Conservation (phyloP, 768 basidiomycete species). For the Collybiopsis confluens region DNA sequence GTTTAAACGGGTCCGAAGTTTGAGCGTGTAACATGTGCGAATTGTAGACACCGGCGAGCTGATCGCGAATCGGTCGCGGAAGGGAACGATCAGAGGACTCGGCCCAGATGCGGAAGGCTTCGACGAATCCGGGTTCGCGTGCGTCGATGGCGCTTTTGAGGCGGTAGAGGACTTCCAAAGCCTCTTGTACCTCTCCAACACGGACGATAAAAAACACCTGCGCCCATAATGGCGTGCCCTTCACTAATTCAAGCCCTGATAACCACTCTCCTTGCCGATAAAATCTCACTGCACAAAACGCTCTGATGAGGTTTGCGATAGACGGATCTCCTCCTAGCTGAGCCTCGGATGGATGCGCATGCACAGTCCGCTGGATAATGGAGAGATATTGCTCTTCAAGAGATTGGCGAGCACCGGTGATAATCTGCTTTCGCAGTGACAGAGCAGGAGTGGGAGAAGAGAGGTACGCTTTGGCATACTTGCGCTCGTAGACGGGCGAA, state of each 20-base stretch:
- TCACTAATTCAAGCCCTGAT: conserved; percentile 82
- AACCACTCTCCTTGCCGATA: conserved; percentile 84
- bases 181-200: conserved; percentile 78
- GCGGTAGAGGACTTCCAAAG: conserved; percentile 67
- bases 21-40: conserved; percentile 87
- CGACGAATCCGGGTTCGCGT: conserved; percentile 79
- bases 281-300: conserved; percentile 78
- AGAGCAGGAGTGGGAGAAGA: conserved; percentile 58
- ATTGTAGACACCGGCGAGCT: conserved; percentile 76
- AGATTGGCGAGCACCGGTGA: conserved; percentile 71
- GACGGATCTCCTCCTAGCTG: conserved; percentile 89
- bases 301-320: conserved; percentile 82
- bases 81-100: conserved; percentile 76
- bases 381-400: conserved; percentile 90
- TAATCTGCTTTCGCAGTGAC: conserved; percentile 67
- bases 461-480: conserved; percentile 77
- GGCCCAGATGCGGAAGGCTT: conserved; percentile 79
- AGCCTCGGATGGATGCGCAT: conserved; percentile 79
- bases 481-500: conserved; percentile 74
- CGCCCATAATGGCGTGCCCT: conserved; percentile 90
- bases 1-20: conserved; percentile 91
- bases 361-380: conserved; percentile 76
- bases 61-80: conserved; percentile 71
- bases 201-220: conserved; percentile 90
- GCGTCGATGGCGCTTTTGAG: conserved; percentile 70